Base-by-base conservation (phyloP, 129 eudicot species). In the Calendula officinalis region DNA sequence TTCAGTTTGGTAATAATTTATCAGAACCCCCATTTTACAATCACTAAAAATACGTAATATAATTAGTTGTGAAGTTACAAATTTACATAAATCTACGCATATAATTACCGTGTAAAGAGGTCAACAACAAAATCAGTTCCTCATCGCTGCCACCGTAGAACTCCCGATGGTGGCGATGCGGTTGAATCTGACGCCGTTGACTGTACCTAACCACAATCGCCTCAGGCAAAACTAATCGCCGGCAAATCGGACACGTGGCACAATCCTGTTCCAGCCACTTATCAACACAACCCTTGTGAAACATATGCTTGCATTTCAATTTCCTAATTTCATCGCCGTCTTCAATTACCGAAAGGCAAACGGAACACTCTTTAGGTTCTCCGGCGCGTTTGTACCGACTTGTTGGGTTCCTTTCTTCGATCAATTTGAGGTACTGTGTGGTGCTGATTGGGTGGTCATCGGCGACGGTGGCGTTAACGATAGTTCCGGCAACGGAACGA, bases 231-330 rank as follows among this genome's bases (percentile, higher is more conserved):
- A 82, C 82, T 42, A 50, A 10, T 11, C 77, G n/a, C 58, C 88
- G 75, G 58, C 88, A 82, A 36, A 82, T 64, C 12, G 88, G 88
- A 52, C 88, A 82, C 64, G 88, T 71, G 77, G 88, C 82, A 13
- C 46, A 16, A 22, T 82, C 81, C 27, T 55, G 72, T 40, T 78
- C 81, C 38, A 82, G 63, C 87, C 87, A 82, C 77, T 41, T 72
- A 67, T 83, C 88, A 3, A 83, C 53, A 52, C 88, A 83, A 11
- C 46, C 51, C 47, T 44, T 68, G n/a, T 75, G 75, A 6, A 75
- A 75, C 49, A 32, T 22, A 15, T 75, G 88, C 6, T 53, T 47
- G 48, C 88, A 82, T 56, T 47, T 75, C 48, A 83, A n/a, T 33
- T 57, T 72, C 57, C 88, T 71, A 5, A 83, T 39, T 34, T 72